Evolutionary conservation across 169 alveolate species (phyloP).

Genomic region (Plasmodium cynomolgi): DNA sequence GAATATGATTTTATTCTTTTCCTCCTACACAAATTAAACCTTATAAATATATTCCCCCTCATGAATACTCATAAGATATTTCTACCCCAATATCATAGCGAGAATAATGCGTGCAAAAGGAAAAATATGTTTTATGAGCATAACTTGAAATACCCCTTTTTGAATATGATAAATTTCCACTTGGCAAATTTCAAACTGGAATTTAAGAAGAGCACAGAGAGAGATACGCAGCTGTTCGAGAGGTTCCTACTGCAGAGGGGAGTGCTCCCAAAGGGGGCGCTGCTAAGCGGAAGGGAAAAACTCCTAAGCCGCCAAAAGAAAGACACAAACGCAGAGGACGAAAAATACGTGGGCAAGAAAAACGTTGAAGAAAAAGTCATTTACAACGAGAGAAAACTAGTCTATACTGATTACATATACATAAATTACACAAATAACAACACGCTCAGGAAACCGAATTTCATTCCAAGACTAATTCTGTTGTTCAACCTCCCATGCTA

Average conservation of each 20-base stretch:
- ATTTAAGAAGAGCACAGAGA: background rate
- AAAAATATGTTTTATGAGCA: slow-evolving; percentile 49
- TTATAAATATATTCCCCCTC: slow-evolving; percentile 45
- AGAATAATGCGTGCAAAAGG: slow-evolving; percentile 50
- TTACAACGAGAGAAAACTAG: slow-evolving; percentile 1
- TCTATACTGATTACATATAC: slow-evolving; percentile 42
- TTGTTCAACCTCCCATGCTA: slow-evolving; percentile 42
- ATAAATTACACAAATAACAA: slow-evolving; percentile 58
- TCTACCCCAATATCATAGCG: slow-evolving; percentile 33
- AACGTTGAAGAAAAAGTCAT: slow-evolving; percentile 17
- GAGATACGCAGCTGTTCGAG: background rate
- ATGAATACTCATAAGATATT: slow-evolving; percentile 70
- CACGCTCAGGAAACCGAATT: slow-evolving; percentile 42
- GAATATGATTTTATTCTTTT: slow-evolving; percentile 69
- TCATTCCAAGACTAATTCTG: slow-evolving; percentile 46
- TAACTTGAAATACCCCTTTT: slow-evolving; percentile 59
- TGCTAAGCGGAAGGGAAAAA: background rate
- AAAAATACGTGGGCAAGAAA: slow-evolving; percentile 17
- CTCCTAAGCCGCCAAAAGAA: background rate
- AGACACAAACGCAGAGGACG: background rate
- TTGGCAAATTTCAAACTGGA: slow-evolving; percentile 47
- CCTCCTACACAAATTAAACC: slow-evolving; percentile 50
- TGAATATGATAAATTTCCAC: slow-evolving; percentile 63
- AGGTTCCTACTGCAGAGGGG: slow-evolving; percentile 20
- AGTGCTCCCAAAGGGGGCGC: background rate